Evolutionary conservation across 2,329 filamentous ascomycete genomes (phyloP).

Genomic region (Clonostachys solani): DNA sequence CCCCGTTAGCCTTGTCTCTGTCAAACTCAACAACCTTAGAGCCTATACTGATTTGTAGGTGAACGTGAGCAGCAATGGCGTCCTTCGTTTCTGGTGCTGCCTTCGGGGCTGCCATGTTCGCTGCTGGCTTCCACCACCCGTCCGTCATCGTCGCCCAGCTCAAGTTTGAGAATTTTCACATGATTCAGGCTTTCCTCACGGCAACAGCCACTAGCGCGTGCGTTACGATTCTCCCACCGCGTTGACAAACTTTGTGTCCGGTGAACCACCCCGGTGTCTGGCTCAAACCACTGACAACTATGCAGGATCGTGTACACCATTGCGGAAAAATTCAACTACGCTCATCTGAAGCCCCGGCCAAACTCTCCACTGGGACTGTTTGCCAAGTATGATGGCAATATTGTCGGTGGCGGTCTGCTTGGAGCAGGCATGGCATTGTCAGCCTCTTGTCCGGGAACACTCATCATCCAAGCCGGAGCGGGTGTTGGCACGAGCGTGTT

Average conservation of each 20-base stretch:
- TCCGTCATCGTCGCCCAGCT: constrained; percentile 58
- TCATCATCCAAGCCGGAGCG: constrained; percentile 5
- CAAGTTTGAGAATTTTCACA: constrained; percentile 56
- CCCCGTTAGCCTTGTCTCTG: no score
- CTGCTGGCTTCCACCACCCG: constrained; percentile 56
- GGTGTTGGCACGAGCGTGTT: constrained; percentile 4
- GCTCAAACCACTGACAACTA: neutral
- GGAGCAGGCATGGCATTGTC: constrained; percentile 6
- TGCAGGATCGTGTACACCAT: constrained; percentile 2
- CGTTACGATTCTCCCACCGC: constrained; percentile 17
- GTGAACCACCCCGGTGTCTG: no score
- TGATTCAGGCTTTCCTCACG: constrained; percentile 60
- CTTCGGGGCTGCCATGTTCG: constrained; percentile 59
- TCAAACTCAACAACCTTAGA: no score
- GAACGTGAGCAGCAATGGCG: constrained; percentile 11
- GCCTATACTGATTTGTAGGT: neutral
- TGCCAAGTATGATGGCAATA: constrained; percentile 4
- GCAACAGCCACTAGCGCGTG: constrained; percentile 60
- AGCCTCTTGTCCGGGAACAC: constrained; percentile 5
- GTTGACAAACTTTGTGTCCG: neutral
- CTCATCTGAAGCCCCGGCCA: constrained; percentile 1
- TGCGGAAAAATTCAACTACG: constrained; percentile 1
- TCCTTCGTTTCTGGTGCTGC: constrained; percentile 44
- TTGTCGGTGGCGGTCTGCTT: constrained; percentile 3
- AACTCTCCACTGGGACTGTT: constrained; percentile 5